A percentile compares a stretch with the other conserved stretches of the same genome.
These are phyloP conservation scores for Beta macrorhiza DNA, from an alignment of 179 eudicot genomes.

Conservation along the genomic window DNA sequence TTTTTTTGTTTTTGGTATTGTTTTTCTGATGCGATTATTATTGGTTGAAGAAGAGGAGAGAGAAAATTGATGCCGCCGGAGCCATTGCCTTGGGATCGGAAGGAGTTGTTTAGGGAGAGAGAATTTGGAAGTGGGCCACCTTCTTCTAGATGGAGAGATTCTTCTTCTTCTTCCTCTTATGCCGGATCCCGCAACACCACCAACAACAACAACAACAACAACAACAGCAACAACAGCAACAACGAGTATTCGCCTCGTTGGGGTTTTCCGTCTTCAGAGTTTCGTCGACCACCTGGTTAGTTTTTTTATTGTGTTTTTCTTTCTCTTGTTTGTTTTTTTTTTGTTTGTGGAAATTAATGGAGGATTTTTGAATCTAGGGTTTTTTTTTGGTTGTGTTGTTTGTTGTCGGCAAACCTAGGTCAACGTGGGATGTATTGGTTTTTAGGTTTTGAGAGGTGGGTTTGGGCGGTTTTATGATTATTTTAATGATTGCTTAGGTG, in stretches of 20 bases:
- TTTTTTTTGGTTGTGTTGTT: background rate
- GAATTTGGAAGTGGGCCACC: conserved; percentile 25
- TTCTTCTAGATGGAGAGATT: conserved; percentile 58
- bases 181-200: conserved; percentile 34
- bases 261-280: conserved; percentile 45
- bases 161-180: conserved; percentile 39
- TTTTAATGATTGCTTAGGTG: too few relatives aligned
- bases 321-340: background rate
- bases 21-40: conserved; percentile 9
- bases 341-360: background rate
- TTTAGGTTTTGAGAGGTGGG: background rate
- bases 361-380: conserved; percentile 17
- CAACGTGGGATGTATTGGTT: background rate
- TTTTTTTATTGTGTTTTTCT: background rate
- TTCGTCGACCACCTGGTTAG: conserved; percentile 51
- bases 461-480: background rate
- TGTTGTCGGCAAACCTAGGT: conserved; percentile 29
- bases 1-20: background rate
- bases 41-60: background rate
- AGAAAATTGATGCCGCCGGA: conserved; percentile 86
- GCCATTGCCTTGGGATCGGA: conserved; percentile 86
- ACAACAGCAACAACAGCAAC: conserved; percentile 3
- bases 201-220: too few relatives aligned
- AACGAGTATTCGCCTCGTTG: conserved; percentile 40
- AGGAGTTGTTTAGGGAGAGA: conserved; percentile 62